Conservation (phyloP, 257 asterid genomes). For the Solanum sejunctum region DNA sequence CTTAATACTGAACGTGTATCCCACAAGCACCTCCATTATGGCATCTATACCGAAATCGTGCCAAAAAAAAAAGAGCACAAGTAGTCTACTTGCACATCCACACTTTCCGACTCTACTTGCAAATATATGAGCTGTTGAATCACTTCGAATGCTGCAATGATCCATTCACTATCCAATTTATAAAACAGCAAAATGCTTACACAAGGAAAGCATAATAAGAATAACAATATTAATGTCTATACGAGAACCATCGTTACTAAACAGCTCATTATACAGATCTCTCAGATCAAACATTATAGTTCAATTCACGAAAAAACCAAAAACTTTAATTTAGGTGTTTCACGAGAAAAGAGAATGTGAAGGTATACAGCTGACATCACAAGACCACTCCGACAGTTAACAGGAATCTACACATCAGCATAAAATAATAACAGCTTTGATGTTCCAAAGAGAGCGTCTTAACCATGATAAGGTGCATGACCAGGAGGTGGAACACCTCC, state of each 20-base stretch:
- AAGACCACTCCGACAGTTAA: neutral
- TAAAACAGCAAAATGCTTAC: neutral
- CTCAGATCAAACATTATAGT: neutral
- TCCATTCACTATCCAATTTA: neutral
- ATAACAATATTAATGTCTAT: neutral
- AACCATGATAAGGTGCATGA: slow-evolving; percentile 28
- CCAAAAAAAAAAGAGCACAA: no score
- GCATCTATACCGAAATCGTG: neutral
- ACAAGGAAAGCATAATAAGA: neutral
- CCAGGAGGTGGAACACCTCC: slow-evolving; percentile 25
- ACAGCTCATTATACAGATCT: neutral
- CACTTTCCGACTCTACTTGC: neutral
- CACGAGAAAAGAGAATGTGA: neutral
- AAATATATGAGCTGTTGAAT: neutral
- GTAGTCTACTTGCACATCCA: neutral
- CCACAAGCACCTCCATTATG: neutral
- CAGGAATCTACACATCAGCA: neutral
- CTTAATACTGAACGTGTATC: neutral
- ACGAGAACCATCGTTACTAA: neutral
- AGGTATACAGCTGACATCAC: neutral
- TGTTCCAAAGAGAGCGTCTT: neutral
- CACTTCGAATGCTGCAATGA: neutral
- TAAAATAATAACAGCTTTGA: neutral
- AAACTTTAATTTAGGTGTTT: neutral
- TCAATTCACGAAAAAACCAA: neutral